These are phyloP conservation scores for Corylus americana DNA, from an alignment of 306 rosid species.

Conservation along the genomic window DNA sequence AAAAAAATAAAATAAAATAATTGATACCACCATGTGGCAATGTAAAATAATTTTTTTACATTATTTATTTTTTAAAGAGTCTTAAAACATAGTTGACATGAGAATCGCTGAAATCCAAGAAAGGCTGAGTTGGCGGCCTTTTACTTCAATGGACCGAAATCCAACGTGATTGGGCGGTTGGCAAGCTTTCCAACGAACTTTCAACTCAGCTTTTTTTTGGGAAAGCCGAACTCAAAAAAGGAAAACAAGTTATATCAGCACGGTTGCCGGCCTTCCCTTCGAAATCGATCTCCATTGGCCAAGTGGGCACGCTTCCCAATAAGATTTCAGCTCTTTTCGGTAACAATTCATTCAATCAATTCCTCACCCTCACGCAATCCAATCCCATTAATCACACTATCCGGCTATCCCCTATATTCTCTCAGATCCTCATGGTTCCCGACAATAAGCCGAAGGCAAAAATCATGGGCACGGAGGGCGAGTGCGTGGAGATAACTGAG, in stretches of 20 bases:
- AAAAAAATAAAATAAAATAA: too few species aligned
- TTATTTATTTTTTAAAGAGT: too few species aligned
- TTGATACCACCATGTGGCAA: too few species aligned
- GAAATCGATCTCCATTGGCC: background rate
- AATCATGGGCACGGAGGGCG: conserved; percentile 52
- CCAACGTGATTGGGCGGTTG: background rate
- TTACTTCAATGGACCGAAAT: background rate
- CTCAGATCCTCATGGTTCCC: background rate
- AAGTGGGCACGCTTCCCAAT: background rate
- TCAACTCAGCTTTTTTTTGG: background rate
- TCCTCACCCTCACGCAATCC: too few species aligned
- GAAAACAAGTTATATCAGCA: background rate
- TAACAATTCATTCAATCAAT: background rate
- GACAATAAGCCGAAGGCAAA: background rate
- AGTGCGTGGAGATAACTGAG: conserved; percentile 55
- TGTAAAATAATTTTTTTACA: too few species aligned
- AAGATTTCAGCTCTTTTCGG: background rate
- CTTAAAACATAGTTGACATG: too few species aligned
- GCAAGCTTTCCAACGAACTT: background rate
- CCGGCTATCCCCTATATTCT: background rate
- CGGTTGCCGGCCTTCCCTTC: background rate
- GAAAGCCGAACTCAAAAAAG: too few species aligned
- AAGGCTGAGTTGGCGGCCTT: background rate
- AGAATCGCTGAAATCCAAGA: too few species aligned
- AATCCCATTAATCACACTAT: too few species aligned